Percentiles rank a stretch among this genome's conserved stretches.
These are phyloP conservation scores for Zygnema cylindricum DNA, from an alignment of 139 green algal species.

Conservation along the genomic window DNA sequence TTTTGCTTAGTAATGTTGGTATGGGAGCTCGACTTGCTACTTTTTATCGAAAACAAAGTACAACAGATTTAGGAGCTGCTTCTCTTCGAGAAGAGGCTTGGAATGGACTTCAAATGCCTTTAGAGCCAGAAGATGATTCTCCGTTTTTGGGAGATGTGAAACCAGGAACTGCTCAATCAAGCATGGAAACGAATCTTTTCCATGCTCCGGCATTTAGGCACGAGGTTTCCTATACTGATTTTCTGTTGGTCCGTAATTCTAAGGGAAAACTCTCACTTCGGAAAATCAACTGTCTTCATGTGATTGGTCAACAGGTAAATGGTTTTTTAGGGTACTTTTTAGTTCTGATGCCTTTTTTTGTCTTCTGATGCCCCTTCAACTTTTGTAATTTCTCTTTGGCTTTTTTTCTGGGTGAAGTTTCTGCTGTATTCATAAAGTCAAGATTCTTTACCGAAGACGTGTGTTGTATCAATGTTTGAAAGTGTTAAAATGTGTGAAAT, in stretches of 20 bases:
- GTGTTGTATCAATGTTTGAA: no score
- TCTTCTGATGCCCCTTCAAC: no score
- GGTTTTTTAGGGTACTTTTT: no score
- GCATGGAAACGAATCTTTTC: slow-evolving; percentile 73
- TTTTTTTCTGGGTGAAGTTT: no score
- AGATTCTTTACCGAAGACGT: no score
- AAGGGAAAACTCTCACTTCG: slow-evolving; percentile 71
- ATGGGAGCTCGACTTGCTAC: slow-evolving; percentile 80
- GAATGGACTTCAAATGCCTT: slow-evolving; percentile 64
- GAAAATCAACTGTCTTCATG: slow-evolving; percentile 65
- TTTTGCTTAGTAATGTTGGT: slow-evolving; percentile 76
- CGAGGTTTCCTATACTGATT: slow-evolving; percentile 71
- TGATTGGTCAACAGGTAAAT: slow-evolving; percentile 51
- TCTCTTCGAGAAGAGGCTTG: background rate
- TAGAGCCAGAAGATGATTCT: slow-evolving; percentile 72
- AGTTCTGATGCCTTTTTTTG: no score
- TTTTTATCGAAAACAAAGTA: slow-evolving; percentile 75
- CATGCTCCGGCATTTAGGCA: slow-evolving; percentile 70
- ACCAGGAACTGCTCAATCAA: slow-evolving; percentile 44
- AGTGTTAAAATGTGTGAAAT: no score
- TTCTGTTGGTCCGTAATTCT: slow-evolving; percentile 75
- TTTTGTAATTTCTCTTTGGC: no score
- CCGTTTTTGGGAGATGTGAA: slow-evolving; percentile 64
- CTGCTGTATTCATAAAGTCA: no score
- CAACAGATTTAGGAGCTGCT: slow-evolving; percentile 60